These are phyloP conservation scores for Colletotrichum limetticola DNA, from an alignment of 2,329 filamentous ascomycete species.

Conservation along the genomic window DNA sequence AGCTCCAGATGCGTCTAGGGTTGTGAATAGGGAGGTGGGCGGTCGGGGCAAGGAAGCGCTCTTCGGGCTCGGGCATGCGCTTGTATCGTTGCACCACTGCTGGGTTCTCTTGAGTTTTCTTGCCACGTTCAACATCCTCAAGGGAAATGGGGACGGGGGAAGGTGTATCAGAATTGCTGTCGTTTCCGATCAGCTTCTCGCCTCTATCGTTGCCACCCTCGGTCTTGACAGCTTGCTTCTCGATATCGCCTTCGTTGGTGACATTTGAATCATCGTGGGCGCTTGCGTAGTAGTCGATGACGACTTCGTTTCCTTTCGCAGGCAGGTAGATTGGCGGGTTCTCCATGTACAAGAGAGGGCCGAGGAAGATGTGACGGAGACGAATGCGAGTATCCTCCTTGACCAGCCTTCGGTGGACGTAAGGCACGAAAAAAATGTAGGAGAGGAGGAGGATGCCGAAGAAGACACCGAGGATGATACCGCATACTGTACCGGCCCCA, in stretches of 20 bases:
- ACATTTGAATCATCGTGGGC: slow-evolving; percentile 11
- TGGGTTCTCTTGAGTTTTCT: background rate
- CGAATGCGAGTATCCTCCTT: slow-evolving; percentile 45
- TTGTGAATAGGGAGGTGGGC: slow-evolving; percentile 35
- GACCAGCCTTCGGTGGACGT: slow-evolving; percentile 46
- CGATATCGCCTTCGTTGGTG: background rate
- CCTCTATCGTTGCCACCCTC: slow-evolving; percentile 7
- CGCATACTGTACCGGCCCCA: slow-evolving; percentile 44
- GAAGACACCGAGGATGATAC: slow-evolving; percentile 44
- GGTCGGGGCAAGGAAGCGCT: slow-evolving; percentile 34
- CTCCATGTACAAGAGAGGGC: slow-evolving; percentile 46
- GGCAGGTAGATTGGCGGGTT: slow-evolving; percentile 40
- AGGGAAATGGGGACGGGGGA: slow-evolving; percentile 10
- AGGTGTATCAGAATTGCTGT: background rate
- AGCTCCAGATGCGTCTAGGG: slow-evolving; percentile 35
- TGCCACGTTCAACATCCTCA: slow-evolving; percentile 48
- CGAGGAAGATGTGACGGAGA: slow-evolving; percentile 47
- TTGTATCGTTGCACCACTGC: slow-evolving; percentile 49
- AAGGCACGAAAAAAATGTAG: slow-evolving; percentile 49
- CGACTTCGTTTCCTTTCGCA: slow-evolving; percentile 39
- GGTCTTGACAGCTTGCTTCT: slow-evolving; percentile 12
- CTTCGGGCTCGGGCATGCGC: slow-evolving; percentile 50
- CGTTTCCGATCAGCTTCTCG: slow-evolving; percentile 23
- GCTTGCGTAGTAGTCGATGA: slow-evolving; percentile 42
- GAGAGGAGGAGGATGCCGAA: slow-evolving; percentile 43